phyloP scores from a whole-genome alignment of 106 monocot genomes.

The Apostasia ramifera region DNA sequence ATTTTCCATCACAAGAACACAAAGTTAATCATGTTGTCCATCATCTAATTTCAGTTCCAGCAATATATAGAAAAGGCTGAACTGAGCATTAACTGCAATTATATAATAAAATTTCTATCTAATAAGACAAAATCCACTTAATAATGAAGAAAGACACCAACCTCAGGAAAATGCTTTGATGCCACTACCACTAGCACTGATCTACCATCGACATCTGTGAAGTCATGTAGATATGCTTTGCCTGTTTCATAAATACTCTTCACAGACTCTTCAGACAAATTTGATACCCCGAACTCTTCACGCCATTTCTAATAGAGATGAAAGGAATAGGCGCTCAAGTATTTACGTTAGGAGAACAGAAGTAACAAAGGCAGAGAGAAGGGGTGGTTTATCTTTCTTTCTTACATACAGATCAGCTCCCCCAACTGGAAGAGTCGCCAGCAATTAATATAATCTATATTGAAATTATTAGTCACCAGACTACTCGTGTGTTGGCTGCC shows the following conservation, averaged over 20 bases:
- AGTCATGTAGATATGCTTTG: constrained; percentile 88
- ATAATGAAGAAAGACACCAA: constrained; percentile 17
- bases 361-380: not conserved
- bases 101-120: no score
- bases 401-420: no score
- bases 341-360: not conserved
- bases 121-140: not conserved
- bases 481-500: no score
- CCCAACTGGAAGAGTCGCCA: no score
- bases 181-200: constrained; percentile 82
- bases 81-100: no score
- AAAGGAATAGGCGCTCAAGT: not conserved
- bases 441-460: no score
- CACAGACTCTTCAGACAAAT: constrained; percentile 63
- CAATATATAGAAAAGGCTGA: no score
- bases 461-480: no score
- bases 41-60: no score
- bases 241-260: constrained; percentile 61
- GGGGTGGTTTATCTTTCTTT: no score
- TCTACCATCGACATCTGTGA: constrained; percentile 61
- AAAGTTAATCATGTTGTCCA: no score
- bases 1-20: no score
- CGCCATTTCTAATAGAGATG: constrained; percentile 66
- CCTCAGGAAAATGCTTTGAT: constrained; percentile 83
- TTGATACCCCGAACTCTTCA: constrained; percentile 73